Conservation (phyloP, 179 eudicot species). For the Gypsophila paniculata region DNA sequence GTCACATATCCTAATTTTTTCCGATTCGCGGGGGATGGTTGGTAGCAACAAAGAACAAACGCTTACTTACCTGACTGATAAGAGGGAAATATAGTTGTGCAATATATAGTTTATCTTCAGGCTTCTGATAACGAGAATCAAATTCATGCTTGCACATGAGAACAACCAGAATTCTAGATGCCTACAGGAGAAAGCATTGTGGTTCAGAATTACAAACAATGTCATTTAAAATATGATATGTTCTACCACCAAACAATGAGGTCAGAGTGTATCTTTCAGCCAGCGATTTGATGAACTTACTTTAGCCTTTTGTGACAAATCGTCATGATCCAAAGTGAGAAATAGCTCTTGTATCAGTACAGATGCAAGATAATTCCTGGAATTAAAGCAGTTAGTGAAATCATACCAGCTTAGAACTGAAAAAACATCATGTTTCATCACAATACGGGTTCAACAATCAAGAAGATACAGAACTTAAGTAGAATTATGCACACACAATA, state of each 20-base stretch:
- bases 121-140: constrained; percentile 93
- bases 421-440: background rate
- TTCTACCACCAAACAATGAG: constrained; percentile 6
- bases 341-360: constrained; percentile 93
- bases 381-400: constrained; percentile 1
- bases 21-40: background rate
- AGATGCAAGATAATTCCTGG: constrained; percentile 97
- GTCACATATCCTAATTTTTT: background rate
- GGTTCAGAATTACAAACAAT: constrained; percentile 7
- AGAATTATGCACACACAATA: no score
- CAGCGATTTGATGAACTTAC: constrained; percentile 38
- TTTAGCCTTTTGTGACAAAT: constrained; percentile 74
- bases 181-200: constrained; percentile 38
- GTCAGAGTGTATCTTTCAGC: background rate
- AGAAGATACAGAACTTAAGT: no score
- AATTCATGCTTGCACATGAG: constrained; percentile 98
- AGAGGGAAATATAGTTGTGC: constrained; percentile 96
- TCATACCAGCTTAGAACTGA: constrained; percentile 1
- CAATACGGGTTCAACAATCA: background rate
- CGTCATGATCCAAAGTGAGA: constrained; percentile 98
- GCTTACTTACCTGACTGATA: constrained; percentile 75
- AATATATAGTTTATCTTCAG: constrained; percentile 90
- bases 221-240: background rate
- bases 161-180: constrained; percentile 89
- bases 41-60: background rate